Evolutionary conservation across 1,139 yeast species (phyloP).

Genomic region (Geotrichum restrictum): DNA sequence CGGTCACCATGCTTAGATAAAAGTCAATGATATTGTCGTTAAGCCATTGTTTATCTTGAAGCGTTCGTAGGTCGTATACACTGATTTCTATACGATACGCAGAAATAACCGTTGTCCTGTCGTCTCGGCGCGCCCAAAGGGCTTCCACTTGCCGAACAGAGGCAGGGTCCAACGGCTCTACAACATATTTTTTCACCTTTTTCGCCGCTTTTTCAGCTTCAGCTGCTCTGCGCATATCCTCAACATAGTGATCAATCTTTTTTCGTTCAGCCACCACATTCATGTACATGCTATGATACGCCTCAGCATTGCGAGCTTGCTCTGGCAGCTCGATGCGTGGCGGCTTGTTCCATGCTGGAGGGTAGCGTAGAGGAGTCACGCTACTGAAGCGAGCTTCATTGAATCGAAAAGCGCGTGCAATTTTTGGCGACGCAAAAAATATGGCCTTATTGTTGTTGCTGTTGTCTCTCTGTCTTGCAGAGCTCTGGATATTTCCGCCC

Average conservation of each 20-base stretch:
- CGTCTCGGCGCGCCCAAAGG: conserved; percentile 40
- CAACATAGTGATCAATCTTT: conserved; percentile 10
- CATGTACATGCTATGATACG: conserved; percentile 16
- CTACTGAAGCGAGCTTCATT: conserved; percentile 1
- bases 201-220: conserved; percentile 15
- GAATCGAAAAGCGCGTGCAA: conserved; percentile 15
- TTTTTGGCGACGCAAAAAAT: conserved; percentile 8
- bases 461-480: background rate
- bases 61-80: conserved; percentile 64
- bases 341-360: conserved; percentile 10
- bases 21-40: conserved; percentile 89
- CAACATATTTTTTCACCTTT: background rate
- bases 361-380: conserved; percentile 12
- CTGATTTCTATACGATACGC: conserved; percentile 57
- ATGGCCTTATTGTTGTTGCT: no score
- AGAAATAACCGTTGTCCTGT: conserved; percentile 41
- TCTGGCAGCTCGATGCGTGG: conserved; percentile 20
- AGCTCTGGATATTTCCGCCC: conserved; percentile 10
- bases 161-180: conserved; percentile 2
- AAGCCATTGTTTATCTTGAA: conserved; percentile 73
- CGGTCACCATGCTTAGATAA: conserved; percentile 60
- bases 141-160: conserved; percentile 37
- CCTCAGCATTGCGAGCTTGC: conserved; percentile 15
- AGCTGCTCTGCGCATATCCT: conserved; percentile 13
- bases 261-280: conserved; percentile 16